Percentiles rank a stretch among this genome's conserved stretches.
These are phyloP conservation scores for Pythium diclinum DNA, from an alignment of 352 stramenopile genomes.

Conservation along the genomic window DNA sequence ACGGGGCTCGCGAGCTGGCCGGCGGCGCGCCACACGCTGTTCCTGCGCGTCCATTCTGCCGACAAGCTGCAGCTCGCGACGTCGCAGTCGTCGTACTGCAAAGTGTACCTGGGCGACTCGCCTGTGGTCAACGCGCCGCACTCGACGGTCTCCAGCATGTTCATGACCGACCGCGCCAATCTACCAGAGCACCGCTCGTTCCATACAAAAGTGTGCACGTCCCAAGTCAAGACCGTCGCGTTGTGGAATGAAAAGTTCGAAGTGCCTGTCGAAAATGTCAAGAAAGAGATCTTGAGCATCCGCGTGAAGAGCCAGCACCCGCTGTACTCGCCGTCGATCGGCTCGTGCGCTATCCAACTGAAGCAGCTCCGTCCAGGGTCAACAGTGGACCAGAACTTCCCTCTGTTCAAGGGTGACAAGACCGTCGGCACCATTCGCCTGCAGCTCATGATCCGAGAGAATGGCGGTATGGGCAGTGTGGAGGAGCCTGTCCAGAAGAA, in stretches of 20 bases:
- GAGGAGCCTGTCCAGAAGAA: constrained; percentile 4
- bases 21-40: constrained; percentile 48
- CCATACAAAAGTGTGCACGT: constrained; percentile 53
- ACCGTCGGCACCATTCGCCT: constrained; percentile 44
- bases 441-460: constrained; percentile 40
- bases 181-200: constrained; percentile 39
- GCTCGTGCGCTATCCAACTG: constrained; percentile 53
- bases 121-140: constrained; percentile 33
- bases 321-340: constrained; percentile 61
- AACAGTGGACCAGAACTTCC: constrained; percentile 57
- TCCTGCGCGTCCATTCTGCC: constrained; percentile 64
- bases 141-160: constrained; percentile 26
- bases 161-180: constrained; percentile 11
- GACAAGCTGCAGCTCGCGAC: constrained; percentile 38
- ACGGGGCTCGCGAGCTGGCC: constrained; percentile 16
- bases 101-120: constrained; percentile 62
- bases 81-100: constrained; percentile 57
- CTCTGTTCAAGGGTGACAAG: constrained; percentile 46
- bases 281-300: constrained; percentile 57
- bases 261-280: constrained; percentile 43
- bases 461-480: neutral
- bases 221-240: constrained; percentile 31
- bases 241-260: constrained; percentile 82
- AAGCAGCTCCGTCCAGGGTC: constrained; percentile 43
- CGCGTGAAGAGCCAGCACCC: constrained; percentile 70